Evolutionary conservation across 768 basidiomycete genomes (phyloP), one percentile per base, ranked within the genome.

Genomic region (Amanita muscaria): DNA sequence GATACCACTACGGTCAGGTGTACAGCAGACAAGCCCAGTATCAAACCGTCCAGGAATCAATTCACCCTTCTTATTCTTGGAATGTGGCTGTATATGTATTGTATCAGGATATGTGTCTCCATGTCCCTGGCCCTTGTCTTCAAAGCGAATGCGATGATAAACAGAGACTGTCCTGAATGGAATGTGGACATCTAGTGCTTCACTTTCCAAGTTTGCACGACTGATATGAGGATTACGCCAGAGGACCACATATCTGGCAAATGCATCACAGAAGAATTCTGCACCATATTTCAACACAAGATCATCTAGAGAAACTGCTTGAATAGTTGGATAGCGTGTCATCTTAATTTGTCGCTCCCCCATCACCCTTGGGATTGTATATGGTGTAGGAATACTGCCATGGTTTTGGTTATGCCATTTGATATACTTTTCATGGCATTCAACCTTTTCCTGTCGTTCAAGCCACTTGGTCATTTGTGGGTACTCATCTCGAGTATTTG

Each of bases 211-310:
- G 23, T 7, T 3, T 7, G 22, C 18, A 7, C 21, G 37, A 40
- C 22, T 40, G 10, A 15, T 40, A 2, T 15, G 2, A 0, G 4
- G 4, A 25, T 40, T 25, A n/a, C 9, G 8, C 38, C 38, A 41
- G 19, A 41, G 40, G 10, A 41, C 16, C 4, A 41, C 16, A 30
- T 16, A 41, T 19, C 40, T 41, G 0, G 40, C 25, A 41, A 41
- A 41, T 2, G 27, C 40, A 14, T 29, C 27, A 44, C 35, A 30
- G 23, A 52, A 10, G 55, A 29, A 29, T 12, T 29, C 11, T 21
- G 42, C 42, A 9, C 42, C 30, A 22, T 43, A 43, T n/a, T 33
- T 15, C 9, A 16, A 12, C 21, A 14, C 16, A 4, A 43, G 16
- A 12, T 32, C 30, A 21, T 15, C 7, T 12, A 43, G 11, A 12